These are phyloP conservation scores for Ceratobasidium sp. DNA, from an alignment of 1,284 basidiomycete genomes.

Conservation along the genomic window DNA sequence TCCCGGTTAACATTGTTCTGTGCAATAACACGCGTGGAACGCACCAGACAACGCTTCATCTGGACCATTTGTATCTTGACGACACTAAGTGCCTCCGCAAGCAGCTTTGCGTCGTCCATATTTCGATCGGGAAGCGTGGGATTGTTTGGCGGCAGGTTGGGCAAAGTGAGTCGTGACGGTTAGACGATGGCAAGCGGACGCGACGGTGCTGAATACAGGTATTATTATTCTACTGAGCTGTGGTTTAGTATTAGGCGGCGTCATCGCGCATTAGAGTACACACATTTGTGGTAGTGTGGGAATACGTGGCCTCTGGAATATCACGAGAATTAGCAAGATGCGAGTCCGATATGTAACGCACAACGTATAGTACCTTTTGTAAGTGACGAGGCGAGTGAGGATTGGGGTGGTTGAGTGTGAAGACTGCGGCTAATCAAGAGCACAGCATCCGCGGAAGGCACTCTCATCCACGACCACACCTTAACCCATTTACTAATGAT, in stretches of 20 bases:
- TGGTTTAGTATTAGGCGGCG: background rate
- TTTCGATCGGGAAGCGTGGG: slow-evolving; percentile 22
- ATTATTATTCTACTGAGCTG: slow-evolving; percentile 5
- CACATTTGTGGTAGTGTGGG: slow-evolving; percentile 4
- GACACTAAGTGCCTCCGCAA: slow-evolving; percentile 83
- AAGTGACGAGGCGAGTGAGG: background rate
- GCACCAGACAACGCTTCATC: slow-evolving; percentile 91
- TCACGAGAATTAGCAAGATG: background rate
- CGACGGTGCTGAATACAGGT: background rate
- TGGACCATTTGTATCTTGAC: slow-evolving; percentile 94
- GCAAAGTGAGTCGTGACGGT: background rate
- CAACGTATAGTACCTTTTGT: background rate
- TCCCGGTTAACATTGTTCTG: slow-evolving; percentile 19
- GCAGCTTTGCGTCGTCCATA: slow-evolving; percentile 69
- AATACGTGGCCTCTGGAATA: slow-evolving; percentile 25
- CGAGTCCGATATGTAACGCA: background rate
- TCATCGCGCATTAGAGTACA: background rate
- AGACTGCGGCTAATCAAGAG: slow-evolving; percentile 40
- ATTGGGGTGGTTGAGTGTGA: slow-evolving; percentile 21
- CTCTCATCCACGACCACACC: slow-evolving; percentile 18
- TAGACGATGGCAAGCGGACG: background rate
- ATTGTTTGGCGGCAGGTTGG: slow-evolving; percentile 19
- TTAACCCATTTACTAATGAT: slow-evolving; percentile 14
- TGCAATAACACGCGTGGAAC: slow-evolving; percentile 53
- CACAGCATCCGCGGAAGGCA: slow-evolving; percentile 36